Conservation (phyloP, 2,329 filamentous ascomycete species). For the Dactylellina leptospora region DNA sequence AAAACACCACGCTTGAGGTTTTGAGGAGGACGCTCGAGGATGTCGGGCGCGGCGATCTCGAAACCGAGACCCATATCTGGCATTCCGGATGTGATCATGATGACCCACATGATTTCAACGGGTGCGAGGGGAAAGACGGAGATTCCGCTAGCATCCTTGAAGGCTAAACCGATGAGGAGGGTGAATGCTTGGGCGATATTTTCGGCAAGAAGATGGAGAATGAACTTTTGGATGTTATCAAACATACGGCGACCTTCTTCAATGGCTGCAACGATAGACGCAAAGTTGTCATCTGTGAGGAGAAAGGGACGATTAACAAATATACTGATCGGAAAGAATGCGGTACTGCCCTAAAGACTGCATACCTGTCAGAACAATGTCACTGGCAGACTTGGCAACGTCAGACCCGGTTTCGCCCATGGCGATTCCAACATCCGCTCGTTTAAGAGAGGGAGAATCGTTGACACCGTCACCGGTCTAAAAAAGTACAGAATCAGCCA, state of each 20-base stretch:
- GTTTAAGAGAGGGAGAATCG: conserved; percentile 81
- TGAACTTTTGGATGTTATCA: conserved; percentile 88
- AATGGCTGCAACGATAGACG: conserved; percentile 82
- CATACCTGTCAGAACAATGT: conserved; percentile 65
- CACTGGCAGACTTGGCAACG: conserved; percentile 78
- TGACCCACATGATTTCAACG: conserved; percentile 90
- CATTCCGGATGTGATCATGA: conserved; percentile 83
- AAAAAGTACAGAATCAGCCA: neutral
- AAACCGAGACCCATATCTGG: conserved; percentile 88
- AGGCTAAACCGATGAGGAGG: conserved; percentile 80
- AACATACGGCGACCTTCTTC: conserved; percentile 85
- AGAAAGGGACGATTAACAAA: neutral
- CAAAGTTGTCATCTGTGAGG: conserved; percentile 84
- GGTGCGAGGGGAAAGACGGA: conserved; percentile 88
- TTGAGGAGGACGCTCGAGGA: conserved; percentile 82
- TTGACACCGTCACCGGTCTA: conserved; percentile 84
- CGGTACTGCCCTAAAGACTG: neutral
- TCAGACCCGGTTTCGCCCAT: conserved; percentile 85
- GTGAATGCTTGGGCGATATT: conserved; percentile 86
- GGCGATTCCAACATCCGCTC: conserved; percentile 84
- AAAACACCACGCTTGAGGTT: conserved; percentile 76
- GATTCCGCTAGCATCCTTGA: conserved; percentile 74
- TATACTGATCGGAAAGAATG: neutral
- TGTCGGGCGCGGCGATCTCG: conserved; percentile 76
- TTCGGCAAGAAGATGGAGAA: conserved; percentile 78